phyloP scores from a whole-genome alignment of 257 asterid genomes.

The Verbena officinalis region DNA sequence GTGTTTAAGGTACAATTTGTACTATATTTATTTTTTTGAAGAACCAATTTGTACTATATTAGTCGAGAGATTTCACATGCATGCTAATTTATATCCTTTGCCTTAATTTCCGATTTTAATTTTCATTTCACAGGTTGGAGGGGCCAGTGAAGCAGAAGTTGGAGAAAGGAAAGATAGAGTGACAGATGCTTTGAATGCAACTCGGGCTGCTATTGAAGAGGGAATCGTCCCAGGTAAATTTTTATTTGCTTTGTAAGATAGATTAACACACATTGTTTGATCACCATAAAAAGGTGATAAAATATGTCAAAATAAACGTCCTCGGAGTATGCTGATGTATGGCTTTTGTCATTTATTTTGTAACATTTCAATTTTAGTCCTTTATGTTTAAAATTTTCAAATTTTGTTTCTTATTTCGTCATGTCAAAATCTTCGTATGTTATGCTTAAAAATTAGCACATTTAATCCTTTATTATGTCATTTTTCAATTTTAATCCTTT shows the following conservation, averaged over 20 bases:
- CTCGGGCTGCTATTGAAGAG: slow-evolving; percentile 94
- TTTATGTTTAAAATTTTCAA: no score
- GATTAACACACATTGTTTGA: slow-evolving; percentile 1
- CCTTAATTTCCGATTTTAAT: background rate
- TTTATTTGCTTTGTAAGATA: slow-evolving; percentile 13
- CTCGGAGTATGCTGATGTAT: no score
- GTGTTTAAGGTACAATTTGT: slow-evolving; percentile 71
- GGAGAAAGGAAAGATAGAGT: slow-evolving; percentile 96
- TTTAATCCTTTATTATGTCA: no score
- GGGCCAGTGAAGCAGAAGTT: slow-evolving; percentile 84
- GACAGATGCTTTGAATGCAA: slow-evolving; percentile 94
- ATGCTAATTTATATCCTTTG: slow-evolving; percentile 21
- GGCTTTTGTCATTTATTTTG: background rate
- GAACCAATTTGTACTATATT: slow-evolving; percentile 41
- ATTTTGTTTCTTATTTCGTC: no score
- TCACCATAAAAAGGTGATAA: no score
- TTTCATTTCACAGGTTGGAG: slow-evolving; percentile 75
- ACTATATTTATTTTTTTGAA: slow-evolving; percentile 60
- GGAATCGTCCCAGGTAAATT: slow-evolving; percentile 83
- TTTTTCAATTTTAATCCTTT: no score
- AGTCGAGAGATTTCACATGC: slow-evolving; percentile 12
- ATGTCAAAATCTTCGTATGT: no score
- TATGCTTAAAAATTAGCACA: no score
- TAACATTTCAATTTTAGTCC: no score
- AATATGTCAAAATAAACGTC: no score